Evolutionary conservation across 192 early-diverging fungal species (phyloP).

Genomic region (Geranomyces variabilis): DNA sequence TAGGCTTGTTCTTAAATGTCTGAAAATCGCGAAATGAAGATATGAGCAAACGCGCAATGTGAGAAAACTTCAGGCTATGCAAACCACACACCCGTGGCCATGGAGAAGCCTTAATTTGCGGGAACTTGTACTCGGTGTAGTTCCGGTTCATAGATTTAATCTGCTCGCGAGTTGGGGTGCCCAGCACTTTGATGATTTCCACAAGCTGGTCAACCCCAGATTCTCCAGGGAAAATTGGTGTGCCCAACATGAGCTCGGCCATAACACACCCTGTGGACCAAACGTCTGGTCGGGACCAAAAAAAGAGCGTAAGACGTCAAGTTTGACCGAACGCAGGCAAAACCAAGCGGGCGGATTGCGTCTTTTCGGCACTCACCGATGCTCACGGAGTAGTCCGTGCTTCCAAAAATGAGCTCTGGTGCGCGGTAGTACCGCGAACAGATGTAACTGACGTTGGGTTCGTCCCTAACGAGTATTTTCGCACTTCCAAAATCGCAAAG

Average conservation of each 20-base stretch:
- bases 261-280: slow-evolving; percentile 99
- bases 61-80: neutral
- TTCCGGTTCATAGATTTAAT: slow-evolving; percentile 97
- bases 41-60: neutral
- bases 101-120: slow-evolving; percentile 92
- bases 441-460: slow-evolving; percentile 99
- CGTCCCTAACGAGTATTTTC: slow-evolving; percentile 90
- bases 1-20: slow-evolving; percentile 81
- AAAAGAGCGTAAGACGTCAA: neutral
- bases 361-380: slow-evolving; percentile 45
- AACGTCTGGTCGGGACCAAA: slow-evolving; percentile 64
- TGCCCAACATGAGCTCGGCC: slow-evolving; percentile 90
- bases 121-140: slow-evolving; percentile 98
- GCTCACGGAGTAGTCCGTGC: slow-evolving; percentile 86
- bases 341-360: neutral
- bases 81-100: slow-evolving; percentile 70
- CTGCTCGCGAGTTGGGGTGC: slow-evolving; percentile 94
- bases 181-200: slow-evolving; percentile 99
- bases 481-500: slow-evolving; percentile 98
- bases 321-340: neutral
- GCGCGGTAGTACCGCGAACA: slow-evolving; percentile 97
- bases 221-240: slow-evolving; percentile 93
- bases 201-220: slow-evolving; percentile 98
- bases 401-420: slow-evolving; percentile 92
- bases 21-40: neutral